phyloP scores from a whole-genome alignment of 1,284 basidiomycete species.

The Marasmius tenuissimus region DNA sequence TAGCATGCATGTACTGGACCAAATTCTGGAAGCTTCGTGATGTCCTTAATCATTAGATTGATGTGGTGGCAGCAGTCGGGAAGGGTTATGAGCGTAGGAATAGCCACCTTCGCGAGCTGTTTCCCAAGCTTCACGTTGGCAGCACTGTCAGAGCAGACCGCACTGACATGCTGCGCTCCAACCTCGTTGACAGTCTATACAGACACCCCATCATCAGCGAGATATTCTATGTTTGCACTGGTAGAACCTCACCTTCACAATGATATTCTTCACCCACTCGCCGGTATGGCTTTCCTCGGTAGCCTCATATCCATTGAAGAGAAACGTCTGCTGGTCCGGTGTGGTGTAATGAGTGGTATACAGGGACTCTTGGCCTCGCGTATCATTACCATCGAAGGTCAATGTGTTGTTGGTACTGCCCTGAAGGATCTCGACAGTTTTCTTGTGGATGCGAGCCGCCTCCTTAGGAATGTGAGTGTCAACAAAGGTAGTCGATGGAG shows the following conservation, averaged over 20 bases:
- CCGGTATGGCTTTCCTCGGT: conserved; percentile 22
- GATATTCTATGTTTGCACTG: not conserved
- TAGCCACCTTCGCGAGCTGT: conserved; percentile 4
- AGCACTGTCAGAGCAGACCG: conserved; percentile 21
- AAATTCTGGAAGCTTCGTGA: conserved; percentile 5
- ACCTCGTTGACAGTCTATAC: not conserved
- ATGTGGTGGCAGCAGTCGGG: conserved; percentile 22
- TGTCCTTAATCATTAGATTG: conserved; percentile 21
- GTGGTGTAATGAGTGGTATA: conserved; percentile 19
- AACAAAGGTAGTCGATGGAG: conserved; percentile 4
- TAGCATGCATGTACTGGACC: not conserved
- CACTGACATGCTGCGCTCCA: conserved; percentile 11
- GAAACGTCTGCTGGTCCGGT: conserved; percentile 17
- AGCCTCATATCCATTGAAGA: conserved; percentile 28
- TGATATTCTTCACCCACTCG: not conserved
- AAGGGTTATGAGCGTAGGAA: conserved; percentile 18
- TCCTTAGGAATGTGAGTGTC: conserved; percentile 19
- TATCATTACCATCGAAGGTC: conserved; percentile 30
- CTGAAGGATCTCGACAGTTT: conserved; percentile 16
- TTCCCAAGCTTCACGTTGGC: conserved; percentile 19
- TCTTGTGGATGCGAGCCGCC: conserved; percentile 14
- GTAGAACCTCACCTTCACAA: not conserved
- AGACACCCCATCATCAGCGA: not conserved
- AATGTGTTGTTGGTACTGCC: conserved; percentile 23
- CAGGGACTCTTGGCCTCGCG: conserved; percentile 11